These are phyloP conservation scores for Talaromyces sp. DNA, from an alignment of 2,329 filamentous ascomycete species.

Conservation along the genomic window DNA sequence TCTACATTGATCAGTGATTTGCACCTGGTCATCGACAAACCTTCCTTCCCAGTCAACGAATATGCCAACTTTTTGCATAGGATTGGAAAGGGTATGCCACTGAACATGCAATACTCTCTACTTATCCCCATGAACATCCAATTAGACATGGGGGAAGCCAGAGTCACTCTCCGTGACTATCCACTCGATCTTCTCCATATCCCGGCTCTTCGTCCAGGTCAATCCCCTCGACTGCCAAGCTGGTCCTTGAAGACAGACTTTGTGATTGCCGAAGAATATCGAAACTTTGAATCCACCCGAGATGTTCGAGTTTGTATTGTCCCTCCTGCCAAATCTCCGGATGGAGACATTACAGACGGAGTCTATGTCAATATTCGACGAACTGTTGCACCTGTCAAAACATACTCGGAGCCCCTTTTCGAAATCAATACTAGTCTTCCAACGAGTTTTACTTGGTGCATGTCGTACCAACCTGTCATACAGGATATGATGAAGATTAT, in stretches of 20 bases:
- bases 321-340: constrained; percentile 58
- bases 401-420: constrained; percentile 85
- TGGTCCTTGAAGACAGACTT: constrained; percentile 85
- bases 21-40: constrained; percentile 81
- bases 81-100: constrained; percentile 94
- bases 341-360: constrained; percentile 54
- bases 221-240: constrained; percentile 73
- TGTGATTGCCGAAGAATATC: constrained; percentile 90
- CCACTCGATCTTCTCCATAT: constrained; percentile 89
- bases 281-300: constrained; percentile 72
- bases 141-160: constrained; percentile 83
- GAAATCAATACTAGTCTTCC: constrained; percentile 91
- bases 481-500: constrained; percentile 99
- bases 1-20: constrained; percentile 76
- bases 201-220: constrained; percentile 70
- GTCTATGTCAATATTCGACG: constrained; percentile 83
- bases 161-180: constrained; percentile 84
- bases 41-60: constrained; percentile 77
- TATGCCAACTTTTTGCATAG: constrained; percentile 78
- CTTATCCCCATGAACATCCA: constrained; percentile 85
- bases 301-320: constrained; percentile 79
- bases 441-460: constrained; percentile 93
- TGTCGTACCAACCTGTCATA: constrained; percentile 94
- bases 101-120: constrained; percentile 83
- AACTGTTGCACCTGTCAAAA: constrained; percentile 92